A percentile compares a stretch with the other conserved stretches of the same genome.
These are phyloP conservation scores for Croton laevigatus DNA, from an alignment of 441 rosid species.

Conservation along the genomic window DNA sequence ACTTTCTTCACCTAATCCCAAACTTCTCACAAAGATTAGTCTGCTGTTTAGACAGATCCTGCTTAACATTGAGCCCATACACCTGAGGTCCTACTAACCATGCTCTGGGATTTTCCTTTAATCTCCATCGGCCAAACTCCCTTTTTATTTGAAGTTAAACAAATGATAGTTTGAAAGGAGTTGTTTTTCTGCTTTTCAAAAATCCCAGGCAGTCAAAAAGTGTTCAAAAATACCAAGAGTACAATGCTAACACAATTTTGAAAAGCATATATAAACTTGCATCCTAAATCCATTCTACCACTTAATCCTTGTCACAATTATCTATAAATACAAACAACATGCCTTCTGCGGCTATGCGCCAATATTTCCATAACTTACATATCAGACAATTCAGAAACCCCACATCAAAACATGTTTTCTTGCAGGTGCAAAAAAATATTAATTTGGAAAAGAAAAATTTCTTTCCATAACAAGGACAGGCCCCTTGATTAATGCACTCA, in stretches of 20 bases:
- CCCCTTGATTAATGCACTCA: not conserved
- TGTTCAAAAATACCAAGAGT: too few species aligned
- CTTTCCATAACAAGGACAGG: not conserved
- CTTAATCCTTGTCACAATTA: not conserved
- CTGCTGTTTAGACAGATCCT: not conserved
- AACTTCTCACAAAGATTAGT: not conserved
- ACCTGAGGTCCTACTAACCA: too few species aligned
- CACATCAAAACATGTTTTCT: not conserved
- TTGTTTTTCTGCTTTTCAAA: too few species aligned
- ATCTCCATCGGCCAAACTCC: too few species aligned
- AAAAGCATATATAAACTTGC: too few species aligned
- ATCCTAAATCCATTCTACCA: not conserved
- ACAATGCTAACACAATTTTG: too few species aligned
- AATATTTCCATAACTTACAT: not conserved
- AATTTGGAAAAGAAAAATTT: too few species aligned
- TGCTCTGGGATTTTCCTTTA: too few species aligned
- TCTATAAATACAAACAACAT: not conserved
- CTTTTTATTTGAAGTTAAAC: too few species aligned
- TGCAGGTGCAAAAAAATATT: not conserved
- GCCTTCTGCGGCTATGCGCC: not conserved
- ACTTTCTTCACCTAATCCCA: not conserved
- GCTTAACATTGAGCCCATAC: too few species aligned
- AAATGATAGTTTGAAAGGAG: too few species aligned
- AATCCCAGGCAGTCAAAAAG: too few species aligned
- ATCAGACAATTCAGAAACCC: not conserved